Evolutionary conservation across 495 filamentous ascomycete species (phyloP).

Genomic region (Daldinia grandis): DNA sequence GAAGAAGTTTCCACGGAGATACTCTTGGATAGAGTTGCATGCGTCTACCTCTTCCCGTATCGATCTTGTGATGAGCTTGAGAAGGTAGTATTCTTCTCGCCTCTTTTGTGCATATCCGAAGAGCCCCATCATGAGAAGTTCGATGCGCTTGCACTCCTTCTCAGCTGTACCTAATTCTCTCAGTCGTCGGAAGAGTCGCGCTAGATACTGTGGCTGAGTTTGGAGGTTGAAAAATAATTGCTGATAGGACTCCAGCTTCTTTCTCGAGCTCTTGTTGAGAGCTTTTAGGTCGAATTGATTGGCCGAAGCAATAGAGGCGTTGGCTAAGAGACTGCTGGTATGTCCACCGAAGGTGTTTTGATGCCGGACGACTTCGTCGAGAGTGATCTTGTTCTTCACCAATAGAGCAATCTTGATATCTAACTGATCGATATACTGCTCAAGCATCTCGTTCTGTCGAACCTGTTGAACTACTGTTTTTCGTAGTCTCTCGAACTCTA

Average conservation of each 20-base stretch:
- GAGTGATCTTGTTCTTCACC: constrained; percentile 98
- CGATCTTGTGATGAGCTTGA: constrained; percentile 85
- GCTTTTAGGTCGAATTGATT: constrained; percentile 98
- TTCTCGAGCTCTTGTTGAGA: constrained; percentile 92
- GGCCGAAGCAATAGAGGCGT: constrained; percentile 83
- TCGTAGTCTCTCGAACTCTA: constrained; percentile 91
- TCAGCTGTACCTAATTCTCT: constrained; percentile 87
- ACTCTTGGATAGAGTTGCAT: constrained; percentile 79
- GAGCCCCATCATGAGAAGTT: constrained; percentile 93
- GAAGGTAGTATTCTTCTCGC: constrained; percentile 94
- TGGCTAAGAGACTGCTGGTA: constrained; percentile 83
- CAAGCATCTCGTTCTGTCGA: constrained; percentile 93
- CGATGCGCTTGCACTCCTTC: constrained; percentile 89
- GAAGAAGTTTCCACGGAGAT: constrained; percentile 89
- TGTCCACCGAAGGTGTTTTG: constrained; percentile 96
- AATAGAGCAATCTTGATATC: constrained; percentile 99
- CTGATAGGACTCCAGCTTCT: constrained; percentile 95
- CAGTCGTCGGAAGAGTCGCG: constrained; percentile 82
- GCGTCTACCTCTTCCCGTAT: constrained; percentile 87
- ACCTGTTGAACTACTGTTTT: constrained; percentile 97
- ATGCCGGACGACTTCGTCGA: constrained; percentile 97
- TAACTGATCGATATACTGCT: constrained; percentile 96
- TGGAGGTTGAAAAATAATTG: constrained; percentile 98
- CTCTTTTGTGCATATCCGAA: constrained; percentile 98
- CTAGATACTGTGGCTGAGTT: constrained; percentile 94